These are phyloP conservation scores for Lunularia cruciata DNA, from an alignment of 225 moss, liverwort and hornwort genomes.

Conservation along the genomic window DNA sequence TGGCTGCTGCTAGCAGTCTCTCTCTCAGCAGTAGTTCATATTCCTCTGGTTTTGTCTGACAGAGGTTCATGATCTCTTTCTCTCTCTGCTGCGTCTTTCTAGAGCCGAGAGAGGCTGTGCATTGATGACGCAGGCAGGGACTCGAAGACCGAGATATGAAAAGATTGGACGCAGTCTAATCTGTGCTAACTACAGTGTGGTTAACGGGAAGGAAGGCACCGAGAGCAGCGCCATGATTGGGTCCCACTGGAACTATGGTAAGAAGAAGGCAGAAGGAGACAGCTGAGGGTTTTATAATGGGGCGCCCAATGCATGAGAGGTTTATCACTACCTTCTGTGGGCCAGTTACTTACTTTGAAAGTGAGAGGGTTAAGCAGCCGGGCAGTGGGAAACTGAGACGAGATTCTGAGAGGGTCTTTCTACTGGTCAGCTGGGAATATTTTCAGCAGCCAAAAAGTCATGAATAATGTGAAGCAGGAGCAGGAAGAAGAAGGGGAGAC, in stretches of 20 bases:
- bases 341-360: not conserved
- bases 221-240: not conserved
- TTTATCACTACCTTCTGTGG: not conserved
- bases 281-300: not conserved
- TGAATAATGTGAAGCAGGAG: slow-evolving; percentile 6
- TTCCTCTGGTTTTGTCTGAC: too few relatives aligned
- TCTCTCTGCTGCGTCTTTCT: not conserved
- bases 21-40: too few relatives aligned
- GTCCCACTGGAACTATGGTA: not conserved
- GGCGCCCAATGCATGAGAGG: not conserved
- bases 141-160: not conserved
- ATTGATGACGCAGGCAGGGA: not conserved
- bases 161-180: too few relatives aligned
- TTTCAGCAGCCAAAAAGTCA: not conserved
- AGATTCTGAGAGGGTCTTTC: not conserved
- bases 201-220: too few relatives aligned
- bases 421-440: not conserved
- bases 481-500: not conserved
- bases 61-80: too few relatives aligned
- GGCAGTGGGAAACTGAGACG: not conserved
- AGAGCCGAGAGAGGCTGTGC: not conserved
- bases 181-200: too few relatives aligned
- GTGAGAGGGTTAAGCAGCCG: not conserved
- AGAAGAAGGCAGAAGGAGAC: not conserved
- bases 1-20: too few relatives aligned